These are phyloP conservation scores for Syzygium syzygioides DNA, from an alignment of 441 rosid species.

Conservation along the genomic window DNA sequence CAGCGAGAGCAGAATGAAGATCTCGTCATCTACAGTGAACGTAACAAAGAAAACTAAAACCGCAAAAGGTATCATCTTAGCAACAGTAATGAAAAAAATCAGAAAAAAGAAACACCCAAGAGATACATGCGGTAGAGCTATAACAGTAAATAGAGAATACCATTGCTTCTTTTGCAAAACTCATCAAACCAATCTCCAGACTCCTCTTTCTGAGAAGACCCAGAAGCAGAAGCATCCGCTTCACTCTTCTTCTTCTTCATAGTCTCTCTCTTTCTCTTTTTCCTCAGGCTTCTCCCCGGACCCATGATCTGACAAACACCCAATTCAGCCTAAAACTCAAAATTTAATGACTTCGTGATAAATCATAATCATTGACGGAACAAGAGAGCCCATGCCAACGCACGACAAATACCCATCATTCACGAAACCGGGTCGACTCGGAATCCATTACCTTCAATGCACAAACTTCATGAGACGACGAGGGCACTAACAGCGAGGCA, in stretches of 20 bases:
- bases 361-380: background rate
- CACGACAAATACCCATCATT: background rate
- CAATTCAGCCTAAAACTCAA: constrained; percentile 27
- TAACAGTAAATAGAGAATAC: constrained; percentile 21
- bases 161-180: constrained; percentile 40
- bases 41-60: background rate
- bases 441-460: background rate
- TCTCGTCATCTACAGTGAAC: background rate
- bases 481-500: background rate
- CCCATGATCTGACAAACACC: constrained; percentile 34
- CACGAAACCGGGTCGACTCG: background rate
- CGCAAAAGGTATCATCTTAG: background rate
- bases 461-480: background rate
- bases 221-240: constrained; percentile 32
- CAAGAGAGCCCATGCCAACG: background rate
- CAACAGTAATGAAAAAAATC: background rate
- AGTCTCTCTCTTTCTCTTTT: constrained; percentile 35
- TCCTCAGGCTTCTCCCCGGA: constrained; percentile 42
- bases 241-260: constrained; percentile 30
- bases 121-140: background rate
- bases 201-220: constrained; percentile 38
- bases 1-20: background rate
- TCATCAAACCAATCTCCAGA: constrained; percentile 54
- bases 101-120: background rate
- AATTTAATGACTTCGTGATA: background rate